Evolutionary conservation across 2,329 filamentous ascomycete genomes (phyloP).

Genomic region (Aspergillus brasiliensis): DNA sequence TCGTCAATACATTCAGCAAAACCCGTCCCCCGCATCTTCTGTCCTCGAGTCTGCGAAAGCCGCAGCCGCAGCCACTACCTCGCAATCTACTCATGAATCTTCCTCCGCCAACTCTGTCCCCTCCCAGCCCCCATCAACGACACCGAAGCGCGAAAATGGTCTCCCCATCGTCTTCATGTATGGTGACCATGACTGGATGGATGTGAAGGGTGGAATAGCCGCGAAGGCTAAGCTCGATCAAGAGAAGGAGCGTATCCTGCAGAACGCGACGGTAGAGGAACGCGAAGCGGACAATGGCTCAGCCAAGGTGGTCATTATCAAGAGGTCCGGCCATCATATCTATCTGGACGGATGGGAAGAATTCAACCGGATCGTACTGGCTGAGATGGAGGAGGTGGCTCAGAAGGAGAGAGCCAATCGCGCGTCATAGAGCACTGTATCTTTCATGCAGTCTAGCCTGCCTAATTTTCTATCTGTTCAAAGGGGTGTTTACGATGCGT

Average conservation of each 20-base stretch:
- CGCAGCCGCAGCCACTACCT: constrained; percentile 35
- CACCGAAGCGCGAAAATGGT: constrained; percentile 59
- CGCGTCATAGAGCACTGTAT: neutral
- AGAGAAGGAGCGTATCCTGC: constrained; percentile 62
- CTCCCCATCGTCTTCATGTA: constrained; percentile 92
- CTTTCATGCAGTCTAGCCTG: neutral
- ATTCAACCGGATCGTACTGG: constrained; percentile 66
- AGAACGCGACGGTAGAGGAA: constrained; percentile 66
- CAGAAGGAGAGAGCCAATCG: constrained; percentile 27
- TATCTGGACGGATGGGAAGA: constrained; percentile 71
- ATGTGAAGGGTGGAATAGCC: constrained; percentile 79
- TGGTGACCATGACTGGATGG: constrained; percentile 99
- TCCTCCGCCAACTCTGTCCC: constrained; percentile 27
- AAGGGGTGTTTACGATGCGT: neutral
- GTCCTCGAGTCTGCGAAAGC: constrained; percentile 13
- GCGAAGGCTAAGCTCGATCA: constrained; percentile 77
- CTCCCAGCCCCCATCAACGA: constrained; percentile 17
- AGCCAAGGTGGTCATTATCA: constrained; percentile 79
- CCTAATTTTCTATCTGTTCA: neutral
- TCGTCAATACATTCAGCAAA: constrained; percentile 59
- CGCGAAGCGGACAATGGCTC: constrained; percentile 72
- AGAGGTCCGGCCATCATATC: constrained; percentile 70
- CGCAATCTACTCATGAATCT: constrained; percentile 34
- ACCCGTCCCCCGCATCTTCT: constrained; percentile 18
- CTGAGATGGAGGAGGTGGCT: constrained; percentile 67